phyloP scores from a whole-genome alignment of 192 early-diverging fungal genomes.

The Gonapodya sp. region DNA sequence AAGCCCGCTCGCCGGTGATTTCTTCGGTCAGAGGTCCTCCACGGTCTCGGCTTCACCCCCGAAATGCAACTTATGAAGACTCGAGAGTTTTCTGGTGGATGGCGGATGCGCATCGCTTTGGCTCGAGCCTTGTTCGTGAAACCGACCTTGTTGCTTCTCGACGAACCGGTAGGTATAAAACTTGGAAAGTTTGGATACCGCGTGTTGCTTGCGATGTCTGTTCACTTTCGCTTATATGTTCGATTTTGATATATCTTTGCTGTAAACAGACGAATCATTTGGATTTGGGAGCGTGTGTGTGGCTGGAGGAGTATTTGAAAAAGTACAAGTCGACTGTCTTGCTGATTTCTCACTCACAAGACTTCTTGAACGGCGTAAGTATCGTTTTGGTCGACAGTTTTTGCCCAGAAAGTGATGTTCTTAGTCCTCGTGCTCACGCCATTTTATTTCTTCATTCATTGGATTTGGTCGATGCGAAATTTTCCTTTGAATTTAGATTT shows the following conservation, averaged over 20 bases:
- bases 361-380: slow-evolving; percentile 15
- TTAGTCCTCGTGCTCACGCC: background rate
- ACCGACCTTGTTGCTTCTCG: slow-evolving; percentile 15
- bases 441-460: too few relatives aligned
- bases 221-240: too few relatives aligned
- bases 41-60: slow-evolving; percentile 15
- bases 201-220: too few relatives aligned
- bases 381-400: too few relatives aligned
- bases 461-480: too few relatives aligned
- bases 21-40: slow-evolving; percentile 10
- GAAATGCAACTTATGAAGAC: slow-evolving; percentile 15
- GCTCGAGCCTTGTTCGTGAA: slow-evolving; percentile 17
- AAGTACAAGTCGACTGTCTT: slow-evolving; percentile 14
- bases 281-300: slow-evolving; percentile 17
- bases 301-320: slow-evolving; percentile 19
- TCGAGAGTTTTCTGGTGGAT: slow-evolving; percentile 15
- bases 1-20: too few relatives aligned
- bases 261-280: slow-evolving; percentile 3
- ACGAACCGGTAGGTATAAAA: slow-evolving; percentile 11
- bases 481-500: too few relatives aligned
- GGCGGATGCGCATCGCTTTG: slow-evolving; percentile 16
- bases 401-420: background rate
- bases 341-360: slow-evolving; percentile 16
- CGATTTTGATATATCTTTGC: too few relatives aligned
- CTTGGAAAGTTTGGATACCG: too few relatives aligned